These are phyloP conservation scores for Colletotrichum sp. DNA, from an alignment of 2,329 filamentous ascomycete species.

Conservation along the genomic window DNA sequence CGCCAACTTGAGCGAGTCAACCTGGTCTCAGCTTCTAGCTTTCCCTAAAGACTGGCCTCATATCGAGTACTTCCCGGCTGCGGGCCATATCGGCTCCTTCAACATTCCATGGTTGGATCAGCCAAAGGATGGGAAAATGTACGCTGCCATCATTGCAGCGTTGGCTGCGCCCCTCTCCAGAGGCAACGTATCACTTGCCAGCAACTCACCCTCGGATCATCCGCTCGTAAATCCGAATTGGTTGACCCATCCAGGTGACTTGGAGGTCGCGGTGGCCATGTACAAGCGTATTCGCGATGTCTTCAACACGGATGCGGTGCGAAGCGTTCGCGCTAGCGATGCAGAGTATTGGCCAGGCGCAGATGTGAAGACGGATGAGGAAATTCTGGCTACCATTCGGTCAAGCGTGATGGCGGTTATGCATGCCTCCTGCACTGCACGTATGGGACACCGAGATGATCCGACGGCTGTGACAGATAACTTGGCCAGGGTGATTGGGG, in stretches of 20 bases:
- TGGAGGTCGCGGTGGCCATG: conserved; percentile 45
- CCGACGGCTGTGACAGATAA: background rate
- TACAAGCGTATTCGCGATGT: conserved; percentile 47
- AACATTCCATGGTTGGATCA: background rate
- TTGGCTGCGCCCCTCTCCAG: conserved; percentile 46
- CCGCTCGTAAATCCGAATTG: conserved; percentile 53
- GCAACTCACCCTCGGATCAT: background rate
- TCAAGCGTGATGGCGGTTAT: background rate
- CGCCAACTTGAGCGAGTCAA: conserved; percentile 16
- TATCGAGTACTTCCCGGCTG: conserved; percentile 29
- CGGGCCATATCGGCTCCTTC: conserved; percentile 15
- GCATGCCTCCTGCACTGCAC: conserved; percentile 4
- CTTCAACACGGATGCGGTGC: conserved; percentile 31
- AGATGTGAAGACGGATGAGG: conserved; percentile 41
- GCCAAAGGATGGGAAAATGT: conserved; percentile 13
- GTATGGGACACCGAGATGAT: background rate
- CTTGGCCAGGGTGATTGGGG: background rate
- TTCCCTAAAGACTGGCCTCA: conserved; percentile 41
- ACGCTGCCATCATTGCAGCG: conserved; percentile 20
- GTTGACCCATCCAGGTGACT: conserved; percentile 45
- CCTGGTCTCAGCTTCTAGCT: background rate
- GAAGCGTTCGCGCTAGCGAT: conserved; percentile 37
- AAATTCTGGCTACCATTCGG: conserved; percentile 34
- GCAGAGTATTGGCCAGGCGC: conserved; percentile 35
- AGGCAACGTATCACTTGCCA: conserved; percentile 32